These are phyloP conservation scores for Hypoxylon intermedium DNA, from an alignment of 495 filamentous ascomycete species.

Conservation along the genomic window DNA sequence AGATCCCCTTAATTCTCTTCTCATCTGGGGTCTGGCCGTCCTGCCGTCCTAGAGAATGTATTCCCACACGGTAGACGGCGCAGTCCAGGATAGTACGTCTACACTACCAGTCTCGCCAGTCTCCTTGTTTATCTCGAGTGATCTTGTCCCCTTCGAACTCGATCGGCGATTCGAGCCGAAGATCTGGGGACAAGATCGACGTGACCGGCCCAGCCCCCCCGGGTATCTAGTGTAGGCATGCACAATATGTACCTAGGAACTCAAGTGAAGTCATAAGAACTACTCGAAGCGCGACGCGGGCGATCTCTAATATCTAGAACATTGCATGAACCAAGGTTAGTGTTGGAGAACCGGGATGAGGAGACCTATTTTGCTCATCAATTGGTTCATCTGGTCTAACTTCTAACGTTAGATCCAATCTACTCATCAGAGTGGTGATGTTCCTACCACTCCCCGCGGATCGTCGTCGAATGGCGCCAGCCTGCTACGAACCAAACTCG, in stretches of 20 bases:
- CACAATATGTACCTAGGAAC: too few species aligned
- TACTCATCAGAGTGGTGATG: slow-evolving; percentile 6
- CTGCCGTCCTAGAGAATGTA: slow-evolving; percentile 4
- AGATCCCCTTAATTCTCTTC: slow-evolving; percentile 14
- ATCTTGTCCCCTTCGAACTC: slow-evolving; percentile 20
- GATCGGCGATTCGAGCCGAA: slow-evolving; percentile 35
- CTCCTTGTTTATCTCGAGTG: slow-evolving; percentile 1
- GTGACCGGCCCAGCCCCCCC: slow-evolving; percentile 7
- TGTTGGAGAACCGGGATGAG: not conserved
- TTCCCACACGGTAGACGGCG: slow-evolving; percentile 3
- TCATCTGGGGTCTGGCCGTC: not conserved
- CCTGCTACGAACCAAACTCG: not conserved
- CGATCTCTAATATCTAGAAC: slow-evolving; percentile 12
- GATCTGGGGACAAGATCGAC: slow-evolving; percentile 31
- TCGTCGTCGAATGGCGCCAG: slow-evolving; percentile 9
- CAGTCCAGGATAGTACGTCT: slow-evolving; percentile 10
- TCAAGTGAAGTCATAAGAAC: slow-evolving; percentile 15
- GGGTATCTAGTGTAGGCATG: too few species aligned
- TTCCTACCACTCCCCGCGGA: not conserved
- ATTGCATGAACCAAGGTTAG: slow-evolving; percentile 3
- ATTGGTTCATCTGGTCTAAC: slow-evolving; percentile 2
- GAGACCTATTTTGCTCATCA: not conserved
- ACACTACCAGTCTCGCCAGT: not conserved
- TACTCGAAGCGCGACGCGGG: not conserved
- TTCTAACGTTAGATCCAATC: slow-evolving; percentile 7